Conservation (phyloP, 2,329 filamentous ascomycete species). For the Trichoderma atroviride region DNA sequence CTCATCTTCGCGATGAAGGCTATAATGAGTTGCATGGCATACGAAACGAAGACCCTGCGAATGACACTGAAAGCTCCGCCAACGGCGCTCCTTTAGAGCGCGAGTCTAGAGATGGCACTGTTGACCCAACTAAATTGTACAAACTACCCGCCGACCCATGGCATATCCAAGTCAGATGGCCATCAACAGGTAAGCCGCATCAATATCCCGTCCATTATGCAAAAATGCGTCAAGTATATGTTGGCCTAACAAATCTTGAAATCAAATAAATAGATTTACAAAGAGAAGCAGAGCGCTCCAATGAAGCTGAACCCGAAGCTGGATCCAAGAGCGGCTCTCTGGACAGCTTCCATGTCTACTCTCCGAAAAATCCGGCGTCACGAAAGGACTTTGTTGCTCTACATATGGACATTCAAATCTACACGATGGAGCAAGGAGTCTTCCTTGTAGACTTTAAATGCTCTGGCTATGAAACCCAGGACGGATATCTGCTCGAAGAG, state of each 20-base stretch:
- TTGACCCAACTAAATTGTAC: conserved; percentile 66
- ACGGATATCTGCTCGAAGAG: conserved; percentile 78
- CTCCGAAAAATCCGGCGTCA: conserved; percentile 43
- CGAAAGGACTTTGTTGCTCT: conserved; percentile 76
- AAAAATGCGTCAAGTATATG: background rate
- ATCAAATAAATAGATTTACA: conserved; percentile 12
- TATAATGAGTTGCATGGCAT: conserved; percentile 52
- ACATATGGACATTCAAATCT: conserved; percentile 94
- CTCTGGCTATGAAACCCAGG: conserved; percentile 83
- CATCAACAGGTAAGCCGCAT: conserved; percentile 72
- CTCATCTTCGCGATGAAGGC: conserved; percentile 75
- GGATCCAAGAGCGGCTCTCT: conserved; percentile 32
- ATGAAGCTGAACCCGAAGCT: conserved; percentile 28
- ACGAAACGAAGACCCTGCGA: conserved; percentile 41
- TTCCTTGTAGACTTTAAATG: conserved; percentile 99
- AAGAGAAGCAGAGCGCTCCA: conserved; percentile 8
- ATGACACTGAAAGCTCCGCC: conserved; percentile 47
- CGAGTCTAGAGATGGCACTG: conserved; percentile 42
- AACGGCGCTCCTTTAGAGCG: conserved; percentile 40
- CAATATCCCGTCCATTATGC: background rate
- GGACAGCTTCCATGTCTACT: conserved; percentile 45
- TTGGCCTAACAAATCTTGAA: conserved; percentile 6
- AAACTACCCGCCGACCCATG: conserved; percentile 90
- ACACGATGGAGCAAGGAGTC: conserved; percentile 87
- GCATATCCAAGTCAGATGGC: conserved; percentile 90